phyloP scores from a whole-genome alignment of 192 early-diverging fungal species.

The Rhizophagus sp. region DNA sequence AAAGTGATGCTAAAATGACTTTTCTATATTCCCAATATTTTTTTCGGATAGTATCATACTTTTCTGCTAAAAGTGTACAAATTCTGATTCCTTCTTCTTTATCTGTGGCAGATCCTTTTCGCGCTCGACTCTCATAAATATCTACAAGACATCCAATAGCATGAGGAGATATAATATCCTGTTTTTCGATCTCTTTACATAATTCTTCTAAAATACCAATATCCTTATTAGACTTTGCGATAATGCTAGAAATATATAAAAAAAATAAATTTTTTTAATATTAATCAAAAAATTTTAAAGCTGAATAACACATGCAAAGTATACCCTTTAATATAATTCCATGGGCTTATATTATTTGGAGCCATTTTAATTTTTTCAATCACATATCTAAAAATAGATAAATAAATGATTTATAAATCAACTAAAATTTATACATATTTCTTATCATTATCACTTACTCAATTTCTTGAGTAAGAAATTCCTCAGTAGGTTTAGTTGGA shows the following conservation, averaged over 20 bases:
- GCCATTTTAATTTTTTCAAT: constrained; percentile 71
- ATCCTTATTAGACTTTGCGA: constrained; percentile 38
- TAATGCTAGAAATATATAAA: constrained; percentile 33
- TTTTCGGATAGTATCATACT: constrained; percentile 62
- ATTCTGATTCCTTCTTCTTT: constrained; percentile 44
- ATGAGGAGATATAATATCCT: constrained; percentile 43
- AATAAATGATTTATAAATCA: constrained; percentile 3
- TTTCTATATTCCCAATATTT: constrained; percentile 70
- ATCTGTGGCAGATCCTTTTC: constrained; percentile 33
- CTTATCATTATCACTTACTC: constrained; percentile 49
- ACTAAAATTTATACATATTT: neutral
- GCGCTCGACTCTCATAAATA: constrained; percentile 50
- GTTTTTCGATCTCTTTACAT: constrained; percentile 39
- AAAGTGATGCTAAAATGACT: neutral
- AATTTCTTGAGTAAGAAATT: constrained; percentile 62
- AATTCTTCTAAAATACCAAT: constrained; percentile 43
- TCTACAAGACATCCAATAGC: constrained; percentile 45
- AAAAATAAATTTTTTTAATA: neutral
- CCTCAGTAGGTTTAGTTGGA: constrained; percentile 38
- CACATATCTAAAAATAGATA: constrained; percentile 50
- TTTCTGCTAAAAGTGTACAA: constrained; percentile 54
- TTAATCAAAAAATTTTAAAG: neutral
- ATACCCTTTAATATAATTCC: constrained; percentile 86
- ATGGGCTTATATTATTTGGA: constrained; percentile 92
- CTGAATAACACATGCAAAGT: neutral